These are phyloP conservation scores for Schizonepeta tenuifolia DNA, from an alignment of 257 asterid genomes.

Conservation along the genomic window DNA sequence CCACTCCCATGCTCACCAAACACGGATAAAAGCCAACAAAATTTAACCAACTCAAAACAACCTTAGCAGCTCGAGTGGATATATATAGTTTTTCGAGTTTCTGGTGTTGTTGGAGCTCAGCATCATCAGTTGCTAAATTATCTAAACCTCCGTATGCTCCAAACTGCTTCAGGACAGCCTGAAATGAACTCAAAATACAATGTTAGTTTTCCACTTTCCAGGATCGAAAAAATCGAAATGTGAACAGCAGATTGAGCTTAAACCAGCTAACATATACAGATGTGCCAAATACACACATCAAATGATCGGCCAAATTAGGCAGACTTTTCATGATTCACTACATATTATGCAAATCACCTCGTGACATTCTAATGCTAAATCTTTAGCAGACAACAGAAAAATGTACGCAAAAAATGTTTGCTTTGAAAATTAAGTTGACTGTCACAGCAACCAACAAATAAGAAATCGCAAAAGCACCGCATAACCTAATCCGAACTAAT, in stretches of 20 bases:
- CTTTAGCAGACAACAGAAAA: not conserved
- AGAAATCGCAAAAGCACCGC: constrained; percentile 1
- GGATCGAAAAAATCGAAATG: not conserved
- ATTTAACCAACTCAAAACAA: constrained; percentile 23
- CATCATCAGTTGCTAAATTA: constrained; percentile 62
- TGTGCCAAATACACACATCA: not conserved
- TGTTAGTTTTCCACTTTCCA: constrained; percentile 9
- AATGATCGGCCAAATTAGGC: constrained; percentile 14
- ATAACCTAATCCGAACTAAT: constrained; percentile 24
- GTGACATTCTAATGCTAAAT: constrained; percentile 5
- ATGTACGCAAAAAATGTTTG: not conserved
- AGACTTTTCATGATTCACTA: not conserved
- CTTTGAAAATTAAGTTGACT: not conserved
- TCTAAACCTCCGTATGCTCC: constrained; percentile 92
- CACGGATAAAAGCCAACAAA: not conserved
- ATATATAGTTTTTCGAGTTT: constrained; percentile 87
- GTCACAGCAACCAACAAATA: constrained; percentile 6
- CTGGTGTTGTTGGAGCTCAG: constrained; percentile 91
- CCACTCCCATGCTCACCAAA: not conserved
- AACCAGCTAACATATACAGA: constrained; percentile 9
- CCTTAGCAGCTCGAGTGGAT: constrained; percentile 98
- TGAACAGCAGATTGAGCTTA: not conserved
- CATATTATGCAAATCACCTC: not conserved
- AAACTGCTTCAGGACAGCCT: constrained; percentile 98
- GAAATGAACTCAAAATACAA: constrained; percentile 24